Base-by-base conservation (phyloP, 1,284 basidiomycete species). In the Cystobasidium pallidum region DNA sequence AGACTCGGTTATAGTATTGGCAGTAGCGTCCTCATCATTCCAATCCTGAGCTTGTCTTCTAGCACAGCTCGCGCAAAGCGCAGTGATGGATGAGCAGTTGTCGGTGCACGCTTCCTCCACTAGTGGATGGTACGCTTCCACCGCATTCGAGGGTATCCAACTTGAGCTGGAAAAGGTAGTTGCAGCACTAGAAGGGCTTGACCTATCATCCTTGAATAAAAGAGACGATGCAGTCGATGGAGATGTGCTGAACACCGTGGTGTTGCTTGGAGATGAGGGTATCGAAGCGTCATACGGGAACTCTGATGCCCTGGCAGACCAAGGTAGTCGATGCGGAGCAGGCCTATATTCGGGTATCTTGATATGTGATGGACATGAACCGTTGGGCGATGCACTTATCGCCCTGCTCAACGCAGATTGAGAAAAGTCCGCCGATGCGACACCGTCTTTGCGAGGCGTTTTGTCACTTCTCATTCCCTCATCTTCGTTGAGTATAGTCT, bases 401-500 rank as follows among this genome's bases (percentile, higher is more conserved):
- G 58, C 58, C 28, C 58, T 41, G 26, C 39, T 61, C 15, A 61
- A 24, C 0, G 58, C 58, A 26, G 58, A 61, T 17, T 57, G 28
- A n/a, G 54, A n/a, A 19, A 10, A 6, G 3, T 3, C 32, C 28
- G 28, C 13, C 17, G 54, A 15, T 57, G 54, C 15, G 28, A 36
- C 8, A 10, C 6, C 32, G 17, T 57, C 19, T 3, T 34, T 34
- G 3, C 2, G 4, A 17, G 19, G 15, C 7, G 21, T 47, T 2
- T 13, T 58, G 11, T 21, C 3, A 30, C 55, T 36, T 62, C n/a
- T 57, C 30, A 10, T 11, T 24, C 45, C 64, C 34, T 66, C 64
- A 4, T 24, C 49, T 21, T 54, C 24, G 2, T 10, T 43, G 54
- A 77, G 71, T 57, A 78, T 76, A 13, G 76, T 73, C 62, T 78